Conservation (phyloP, 441 rosid genomes). For the Breynia disticha region DNA sequence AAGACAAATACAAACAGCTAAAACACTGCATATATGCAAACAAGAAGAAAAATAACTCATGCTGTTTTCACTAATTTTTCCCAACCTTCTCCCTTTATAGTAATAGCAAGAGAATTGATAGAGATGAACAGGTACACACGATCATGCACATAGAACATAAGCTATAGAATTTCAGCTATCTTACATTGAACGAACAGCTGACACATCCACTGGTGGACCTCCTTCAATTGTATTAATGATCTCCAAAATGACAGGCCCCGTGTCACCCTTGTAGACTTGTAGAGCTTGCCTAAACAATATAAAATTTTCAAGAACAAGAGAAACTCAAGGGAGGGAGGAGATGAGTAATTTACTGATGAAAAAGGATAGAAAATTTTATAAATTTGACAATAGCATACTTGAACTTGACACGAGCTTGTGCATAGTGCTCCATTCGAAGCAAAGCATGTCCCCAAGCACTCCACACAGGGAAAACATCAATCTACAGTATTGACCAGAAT, state of each 20-base stretch:
- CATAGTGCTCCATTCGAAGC: conserved; percentile 84
- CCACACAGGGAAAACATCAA: conserved; percentile 97
- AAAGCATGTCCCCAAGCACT: conserved; percentile 99
- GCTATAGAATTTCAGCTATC: conserved; percentile 16
- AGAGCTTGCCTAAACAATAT: conserved; percentile 79
- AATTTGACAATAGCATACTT: conserved; percentile 39
- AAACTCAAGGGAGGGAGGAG: not conserved
- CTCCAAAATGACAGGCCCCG: conserved; percentile 63
- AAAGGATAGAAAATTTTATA: conserved; percentile 1
- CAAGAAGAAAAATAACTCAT: no score
- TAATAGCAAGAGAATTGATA: not conserved
- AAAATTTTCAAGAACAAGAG: conserved; percentile 12
- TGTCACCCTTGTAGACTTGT: conserved; percentile 70
- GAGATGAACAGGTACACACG: not conserved
- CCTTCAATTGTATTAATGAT: conserved; percentile 96
- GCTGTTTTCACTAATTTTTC: not conserved
- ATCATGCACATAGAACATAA: not conserved
- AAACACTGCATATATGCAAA: no score
- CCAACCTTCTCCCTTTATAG: conserved; percentile 11
- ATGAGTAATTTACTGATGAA: not conserved
- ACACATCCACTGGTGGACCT: conserved; percentile 92
- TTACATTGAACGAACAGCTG: conserved; percentile 94
- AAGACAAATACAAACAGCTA: no score
- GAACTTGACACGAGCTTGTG: conserved; percentile 95
- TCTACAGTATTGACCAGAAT: conserved; percentile 34